Evolutionary conservation across 2,329 filamentous ascomycete species (phyloP), one percentile per base, ranked within the genome.

Genomic region (Tympanopsis confertula): DNA sequence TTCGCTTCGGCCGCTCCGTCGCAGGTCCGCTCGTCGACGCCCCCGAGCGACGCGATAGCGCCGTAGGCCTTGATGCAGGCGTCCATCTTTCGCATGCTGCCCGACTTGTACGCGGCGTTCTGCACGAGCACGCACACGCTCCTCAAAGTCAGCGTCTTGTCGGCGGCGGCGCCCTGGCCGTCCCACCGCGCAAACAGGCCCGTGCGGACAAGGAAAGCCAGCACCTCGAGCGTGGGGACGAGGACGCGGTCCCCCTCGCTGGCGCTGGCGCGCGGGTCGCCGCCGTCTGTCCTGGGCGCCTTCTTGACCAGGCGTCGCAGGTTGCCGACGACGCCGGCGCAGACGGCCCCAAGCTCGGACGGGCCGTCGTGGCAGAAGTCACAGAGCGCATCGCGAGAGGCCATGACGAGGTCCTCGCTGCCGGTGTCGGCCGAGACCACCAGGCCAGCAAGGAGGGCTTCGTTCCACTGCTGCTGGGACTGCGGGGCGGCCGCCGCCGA

Each of bases 1-100:
- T 77, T 57, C 3, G 81, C 81, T 41, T 64, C 63, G 7, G 62
- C 58, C 5, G 74, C 59, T 1, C 62, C 61, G 18, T 63, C 57
- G n/a, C 69, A 54, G n/a, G 56, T 53, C 41, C 49, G 52, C 38
- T 36, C 41, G 35, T 39, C 43, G 39, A 50, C 44, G 20, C 28
- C 38, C 45, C 18, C 39, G 35, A 62, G 50, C 2, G 55, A 54
- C 3, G 76, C 75, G 19, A 94, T 59, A 1, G 76, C 78, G 3
- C 78, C 73, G 57, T 95, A 96, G 12, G 91, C 72, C 49, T 79
- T 82, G 42, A 93, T 64, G 18, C 84, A 86, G 1, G 86, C 82
- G 52, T 86, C 74, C 1, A 96, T 68, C 56, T 91, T 89, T 37
- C 79, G 74, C 33, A 94, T 74, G 53, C 85, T 91, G 17, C 81